Conservation (phyloP, 352 stramenopile species). For the Phytophthora pluvialis region DNA sequence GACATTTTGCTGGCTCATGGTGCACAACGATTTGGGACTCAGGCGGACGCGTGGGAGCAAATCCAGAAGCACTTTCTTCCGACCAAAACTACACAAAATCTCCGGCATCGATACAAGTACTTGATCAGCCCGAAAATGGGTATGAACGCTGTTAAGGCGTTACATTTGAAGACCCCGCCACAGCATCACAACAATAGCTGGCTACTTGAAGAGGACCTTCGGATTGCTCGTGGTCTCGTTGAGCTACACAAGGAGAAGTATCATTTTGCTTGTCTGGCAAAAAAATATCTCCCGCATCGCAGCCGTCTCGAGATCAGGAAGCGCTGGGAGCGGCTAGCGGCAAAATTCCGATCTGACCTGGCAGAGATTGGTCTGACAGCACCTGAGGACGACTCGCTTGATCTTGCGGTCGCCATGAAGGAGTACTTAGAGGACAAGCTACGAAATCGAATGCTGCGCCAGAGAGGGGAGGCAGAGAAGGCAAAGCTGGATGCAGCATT, state of each 20-base stretch:
- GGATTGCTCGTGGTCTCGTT: conserved; percentile 71
- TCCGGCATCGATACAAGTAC: conserved; percentile 77
- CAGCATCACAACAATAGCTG: conserved; percentile 52
- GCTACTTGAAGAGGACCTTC: conserved; percentile 84
- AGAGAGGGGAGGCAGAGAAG: conserved; percentile 33
- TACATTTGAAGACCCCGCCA: conserved; percentile 48
- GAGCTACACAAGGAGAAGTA: conserved; percentile 70
- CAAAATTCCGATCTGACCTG: conserved; percentile 44
- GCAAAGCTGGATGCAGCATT: conserved; percentile 33
- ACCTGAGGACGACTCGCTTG: conserved; percentile 48
- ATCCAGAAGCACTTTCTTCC: conserved; percentile 76
- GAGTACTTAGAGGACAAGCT: conserved; percentile 61
- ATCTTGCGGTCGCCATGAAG: conserved; percentile 61
- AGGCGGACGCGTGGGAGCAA: conserved; percentile 59
- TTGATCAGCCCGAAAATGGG: conserved; percentile 66
- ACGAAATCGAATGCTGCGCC: conserved; percentile 36
- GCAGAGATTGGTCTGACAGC: conserved; percentile 26
- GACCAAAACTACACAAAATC: conserved; percentile 48
- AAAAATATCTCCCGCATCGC: conserved; percentile 73
- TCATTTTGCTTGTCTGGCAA: conserved; percentile 63
- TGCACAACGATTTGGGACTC: conserved; percentile 62
- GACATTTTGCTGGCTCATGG: conserved; percentile 74
- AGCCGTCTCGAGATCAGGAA: conserved; percentile 71
- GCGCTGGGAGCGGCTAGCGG: conserved; percentile 56
- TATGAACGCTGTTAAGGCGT: conserved; percentile 65